These are phyloP conservation scores for Grifola frondosa DNA, from an alignment of 1,284 basidiomycete genomes.

Conservation along the genomic window DNA sequence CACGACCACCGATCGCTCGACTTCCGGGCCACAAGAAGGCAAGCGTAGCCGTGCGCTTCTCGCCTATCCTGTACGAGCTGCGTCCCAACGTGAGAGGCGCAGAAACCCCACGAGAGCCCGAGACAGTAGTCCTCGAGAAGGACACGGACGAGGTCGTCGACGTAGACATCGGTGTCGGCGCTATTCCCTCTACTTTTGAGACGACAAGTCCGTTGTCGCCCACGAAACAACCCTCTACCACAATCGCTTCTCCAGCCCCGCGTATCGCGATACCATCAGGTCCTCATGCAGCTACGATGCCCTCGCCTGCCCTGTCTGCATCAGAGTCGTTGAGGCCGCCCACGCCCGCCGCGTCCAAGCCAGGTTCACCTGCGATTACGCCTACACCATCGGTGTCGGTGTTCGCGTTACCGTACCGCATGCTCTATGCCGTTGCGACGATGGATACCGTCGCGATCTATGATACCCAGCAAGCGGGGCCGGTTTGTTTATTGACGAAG, in stretches of 20 bases:
- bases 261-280: slow-evolving; percentile 38
- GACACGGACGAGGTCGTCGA: slow-evolving; percentile 56
- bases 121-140: slow-evolving; percentile 66
- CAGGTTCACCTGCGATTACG: slow-evolving; percentile 44
- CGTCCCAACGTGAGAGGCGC: slow-evolving; percentile 56
- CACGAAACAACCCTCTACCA: slow-evolving; percentile 18
- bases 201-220: slow-evolving; percentile 15
- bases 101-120: slow-evolving; percentile 40
- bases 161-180: slow-evolving; percentile 21
- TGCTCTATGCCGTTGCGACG: slow-evolving; percentile 95
- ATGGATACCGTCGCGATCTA: slow-evolving; percentile 96
- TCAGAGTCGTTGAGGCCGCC: slow-evolving; percentile 52
- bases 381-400: slow-evolving; percentile 53
- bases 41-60: slow-evolving; percentile 91
- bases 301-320: slow-evolving; percentile 61
- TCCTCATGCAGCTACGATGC: slow-evolving; percentile 36
- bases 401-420: slow-evolving; percentile 90
- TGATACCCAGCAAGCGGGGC: slow-evolving; percentile 95
- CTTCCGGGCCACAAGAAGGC: slow-evolving; percentile 96
- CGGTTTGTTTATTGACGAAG: slow-evolving; percentile 91
- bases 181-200: no score
- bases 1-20: slow-evolving; percentile 88
- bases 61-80: slow-evolving; percentile 90
- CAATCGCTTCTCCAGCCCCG: slow-evolving; percentile 36
- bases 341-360: slow-evolving; percentile 58